Conservation (phyloP, 257 asterid species). For the Solanum medicagineum region DNA sequence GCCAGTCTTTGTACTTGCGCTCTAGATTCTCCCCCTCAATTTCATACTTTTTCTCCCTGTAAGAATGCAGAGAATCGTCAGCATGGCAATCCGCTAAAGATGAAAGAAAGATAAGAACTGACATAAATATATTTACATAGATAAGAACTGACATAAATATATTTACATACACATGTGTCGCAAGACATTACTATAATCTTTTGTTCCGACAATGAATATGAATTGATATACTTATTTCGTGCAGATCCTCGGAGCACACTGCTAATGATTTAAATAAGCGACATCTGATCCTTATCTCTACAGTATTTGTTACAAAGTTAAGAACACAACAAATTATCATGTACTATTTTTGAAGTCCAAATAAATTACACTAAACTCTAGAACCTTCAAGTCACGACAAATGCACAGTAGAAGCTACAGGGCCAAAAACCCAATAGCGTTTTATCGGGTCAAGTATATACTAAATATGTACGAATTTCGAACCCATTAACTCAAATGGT, state of each 20-base stretch:
- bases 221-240: not conserved
- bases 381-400: not conserved
- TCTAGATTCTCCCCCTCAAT: slow-evolving; percentile 48
- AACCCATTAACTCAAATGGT: not conserved
- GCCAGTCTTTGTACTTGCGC: slow-evolving; percentile 87
- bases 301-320: not conserved
- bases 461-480: not conserved
- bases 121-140: not conserved
- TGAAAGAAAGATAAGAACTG: not conserved
- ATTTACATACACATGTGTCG: not conserved
- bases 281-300: not conserved
- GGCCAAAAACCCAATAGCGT: not conserved
- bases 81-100: not conserved
- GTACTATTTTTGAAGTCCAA: not conserved
- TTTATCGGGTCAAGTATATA: not conserved
- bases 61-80: not conserved
- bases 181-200: not conserved
- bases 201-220: not conserved
- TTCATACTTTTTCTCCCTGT: slow-evolving; percentile 50
- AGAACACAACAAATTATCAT: not conserved
- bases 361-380: not conserved
- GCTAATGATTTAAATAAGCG: not conserved
- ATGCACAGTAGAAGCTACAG: not conserved
- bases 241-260: not conserved
- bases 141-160: not conserved